Base-by-base conservation (phyloP, 768 basidiomycete species). In the Pulveroboletus ravenelii region DNA sequence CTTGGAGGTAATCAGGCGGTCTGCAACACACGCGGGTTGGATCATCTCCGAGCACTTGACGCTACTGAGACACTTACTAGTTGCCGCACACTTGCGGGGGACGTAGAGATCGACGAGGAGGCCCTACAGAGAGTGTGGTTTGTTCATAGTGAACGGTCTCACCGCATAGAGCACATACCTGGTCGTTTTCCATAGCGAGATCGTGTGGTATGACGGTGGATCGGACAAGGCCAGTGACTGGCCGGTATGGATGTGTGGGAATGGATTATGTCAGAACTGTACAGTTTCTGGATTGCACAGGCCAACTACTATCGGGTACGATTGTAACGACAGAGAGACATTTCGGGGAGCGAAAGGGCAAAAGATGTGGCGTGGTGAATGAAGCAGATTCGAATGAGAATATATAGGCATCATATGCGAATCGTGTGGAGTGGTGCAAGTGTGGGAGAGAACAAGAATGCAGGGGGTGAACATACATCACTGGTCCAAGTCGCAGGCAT, bases 51-150 rank as follows among this genome's bases (percentile, higher is more conserved):
- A 10, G 31, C 10, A 25, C 40, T 13, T 27, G 30, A 41, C 41
- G 23, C 13, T 29, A 15, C 32, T 30, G 35, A 31, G 53, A 52
- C 52, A 82, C 90, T 69, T 67, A 96, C 93, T 94, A 63, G 93
- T 95, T 48, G 94, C 93, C 69, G 93, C 84, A 73, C 96, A 98
- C 75, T 98, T 98, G 81, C 96, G 91, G 74, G 96, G 96, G 68
- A 98, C 94, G 78, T 99, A 99, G 75, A 99, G 93, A 81, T 98
- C 96, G 69, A 99, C 96, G 72, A 99, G 94, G 70, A 90, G 79
- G 76, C 96, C 95, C 91, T 96, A 50, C 34, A 35, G 46, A 5
- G 15, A 47, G 42, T 34, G 44, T 61, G n/a, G n/a, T n/a, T n/a
- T n/a, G 8, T 29, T 17, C n/a, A 30, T 23, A 18, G 2, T 13